A percentile compares a stretch with the other conserved stretches of the same genome.
phyloP scores from a whole-genome alignment of 805 yeast genomes.

The Candida insectorum region DNA sequence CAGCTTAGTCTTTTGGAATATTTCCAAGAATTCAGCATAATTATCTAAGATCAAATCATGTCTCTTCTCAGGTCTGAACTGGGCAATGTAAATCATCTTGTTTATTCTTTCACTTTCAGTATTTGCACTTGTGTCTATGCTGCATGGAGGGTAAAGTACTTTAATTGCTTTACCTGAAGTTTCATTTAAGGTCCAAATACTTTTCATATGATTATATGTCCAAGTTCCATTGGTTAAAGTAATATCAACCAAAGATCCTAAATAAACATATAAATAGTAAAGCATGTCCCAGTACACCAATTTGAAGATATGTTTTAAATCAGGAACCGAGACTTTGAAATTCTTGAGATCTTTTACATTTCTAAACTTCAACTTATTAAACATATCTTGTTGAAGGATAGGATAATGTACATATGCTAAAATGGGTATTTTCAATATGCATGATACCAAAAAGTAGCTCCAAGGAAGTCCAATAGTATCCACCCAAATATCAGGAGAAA shows the following conservation, averaged over 20 bases:
- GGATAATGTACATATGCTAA: conserved; percentile 95
- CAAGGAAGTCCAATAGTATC: conserved; percentile 97
- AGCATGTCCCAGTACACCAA: conserved; percentile 70
- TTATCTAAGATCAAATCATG: conserved; percentile 68
- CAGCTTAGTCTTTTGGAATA: conserved; percentile 15
- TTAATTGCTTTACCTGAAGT: conserved; percentile 22
- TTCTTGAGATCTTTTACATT: conserved; percentile 15
- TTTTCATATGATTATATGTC: conserved; percentile 75
- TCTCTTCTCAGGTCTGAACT: conserved; percentile 93
- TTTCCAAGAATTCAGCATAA: conserved; percentile 51
- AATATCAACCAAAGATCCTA: conserved; percentile 64
- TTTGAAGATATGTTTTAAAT: conserved; percentile 35
- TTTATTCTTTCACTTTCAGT: conserved; percentile 48
- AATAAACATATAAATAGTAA: conserved; percentile 57
- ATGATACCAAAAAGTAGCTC: conserved; percentile 61
- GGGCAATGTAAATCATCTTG: conserved; percentile 68
- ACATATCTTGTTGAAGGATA: conserved; percentile 84
- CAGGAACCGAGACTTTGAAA: conserved; percentile 14
- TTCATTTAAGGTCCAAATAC: conserved; percentile 55
- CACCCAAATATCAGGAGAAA: conserved; percentile 85
- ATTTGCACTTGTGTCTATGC: too few species aligned
- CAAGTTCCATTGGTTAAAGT: conserved; percentile 84
- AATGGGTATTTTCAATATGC: conserved; percentile 66
- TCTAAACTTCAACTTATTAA: conserved; percentile 48
- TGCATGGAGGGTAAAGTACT: conserved; percentile 86